These are phyloP conservation scores for Aethionema arabicum DNA, from an alignment of 345 rosid species.

Conservation along the genomic window DNA sequence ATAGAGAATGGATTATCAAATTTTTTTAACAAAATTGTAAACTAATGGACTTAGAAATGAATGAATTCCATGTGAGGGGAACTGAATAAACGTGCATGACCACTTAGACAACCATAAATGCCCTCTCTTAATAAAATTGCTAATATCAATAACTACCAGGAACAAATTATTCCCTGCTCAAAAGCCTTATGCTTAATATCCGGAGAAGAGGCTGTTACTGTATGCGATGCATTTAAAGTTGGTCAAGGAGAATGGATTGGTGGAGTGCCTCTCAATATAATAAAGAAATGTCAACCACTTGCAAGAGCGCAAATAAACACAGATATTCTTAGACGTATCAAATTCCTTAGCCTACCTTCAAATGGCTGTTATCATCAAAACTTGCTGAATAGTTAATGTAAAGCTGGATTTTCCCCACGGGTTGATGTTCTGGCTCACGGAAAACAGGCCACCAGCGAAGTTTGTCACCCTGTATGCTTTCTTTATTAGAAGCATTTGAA, in stretches of 20 bases:
- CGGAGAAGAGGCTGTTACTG: conserved; percentile 9
- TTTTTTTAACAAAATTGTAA: neutral
- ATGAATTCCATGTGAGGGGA: conserved; percentile 8
- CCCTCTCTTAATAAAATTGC: neutral
- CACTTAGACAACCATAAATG: conserved; percentile 7
- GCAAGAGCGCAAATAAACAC: neutral
- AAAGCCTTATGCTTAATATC: neutral
- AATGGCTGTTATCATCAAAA: conserved; percentile 73
- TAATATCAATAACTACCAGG: neutral
- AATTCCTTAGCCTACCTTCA: conserved; percentile 54
- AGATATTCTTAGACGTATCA: conserved; percentile 10
- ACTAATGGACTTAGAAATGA: neutral
- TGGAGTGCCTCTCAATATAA: conserved; percentile 18
- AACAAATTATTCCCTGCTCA: neutral
- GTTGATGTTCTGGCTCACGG: conserved; percentile 92
- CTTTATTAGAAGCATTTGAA: conserved; percentile 33
- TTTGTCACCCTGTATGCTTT: conserved; percentile 71
- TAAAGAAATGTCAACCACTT: conserved; percentile 3
- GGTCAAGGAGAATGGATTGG: conserved; percentile 14
- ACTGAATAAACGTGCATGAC: conserved; percentile 10
- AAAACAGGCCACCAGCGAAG: conserved; percentile 93
- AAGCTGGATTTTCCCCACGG: conserved; percentile 83
- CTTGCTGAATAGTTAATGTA: conserved; percentile 76
- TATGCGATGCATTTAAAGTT: conserved; percentile 11
- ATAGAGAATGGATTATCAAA: conserved; percentile 1